Evolutionary conservation across 2,329 filamentous ascomycete species (phyloP).

Genomic region (Cladophialophora carrionii): DNA sequence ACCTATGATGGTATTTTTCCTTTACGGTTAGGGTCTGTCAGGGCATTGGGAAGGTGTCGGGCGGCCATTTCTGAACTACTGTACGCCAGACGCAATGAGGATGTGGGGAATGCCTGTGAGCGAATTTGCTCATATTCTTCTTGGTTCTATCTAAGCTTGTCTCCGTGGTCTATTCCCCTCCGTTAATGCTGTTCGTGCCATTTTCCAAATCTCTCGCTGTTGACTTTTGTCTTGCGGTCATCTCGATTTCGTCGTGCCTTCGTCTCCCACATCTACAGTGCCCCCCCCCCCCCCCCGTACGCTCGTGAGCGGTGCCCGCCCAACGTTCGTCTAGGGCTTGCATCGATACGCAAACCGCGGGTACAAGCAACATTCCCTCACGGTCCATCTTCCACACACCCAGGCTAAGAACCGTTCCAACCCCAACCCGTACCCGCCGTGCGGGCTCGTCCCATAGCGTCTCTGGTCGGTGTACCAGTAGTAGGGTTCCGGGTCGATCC

Average conservation of each 20-base stretch:
- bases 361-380: conserved; percentile 61
- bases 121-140: conserved; percentile 4
- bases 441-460: conserved; percentile 89
- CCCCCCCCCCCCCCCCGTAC: too few relatives aligned
- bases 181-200: not conserved
- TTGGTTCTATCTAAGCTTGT: conserved; percentile 12
- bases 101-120: not conserved
- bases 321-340: conserved; percentile 46
- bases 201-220: not conserved
- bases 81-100: not conserved
- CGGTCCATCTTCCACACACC: conserved; percentile 68
- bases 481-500: conserved; percentile 81
- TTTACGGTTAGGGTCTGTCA: not conserved
- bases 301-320: not conserved
- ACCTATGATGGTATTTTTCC: conserved; percentile 60
- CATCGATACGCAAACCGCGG: conserved; percentile 56
- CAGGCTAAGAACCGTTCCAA: conserved; percentile 78
- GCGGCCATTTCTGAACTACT: not conserved
- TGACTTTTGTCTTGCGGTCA: not conserved
- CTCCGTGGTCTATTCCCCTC: not conserved
- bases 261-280: not conserved
- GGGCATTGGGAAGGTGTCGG: not conserved
- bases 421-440: conserved; percentile 91
- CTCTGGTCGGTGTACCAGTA: conserved; percentile 99
- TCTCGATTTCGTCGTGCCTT: not conserved